Evolutionary conservation across 345 rosid genomes (phyloP).

Genomic region (Hibiscus tridactylites): DNA sequence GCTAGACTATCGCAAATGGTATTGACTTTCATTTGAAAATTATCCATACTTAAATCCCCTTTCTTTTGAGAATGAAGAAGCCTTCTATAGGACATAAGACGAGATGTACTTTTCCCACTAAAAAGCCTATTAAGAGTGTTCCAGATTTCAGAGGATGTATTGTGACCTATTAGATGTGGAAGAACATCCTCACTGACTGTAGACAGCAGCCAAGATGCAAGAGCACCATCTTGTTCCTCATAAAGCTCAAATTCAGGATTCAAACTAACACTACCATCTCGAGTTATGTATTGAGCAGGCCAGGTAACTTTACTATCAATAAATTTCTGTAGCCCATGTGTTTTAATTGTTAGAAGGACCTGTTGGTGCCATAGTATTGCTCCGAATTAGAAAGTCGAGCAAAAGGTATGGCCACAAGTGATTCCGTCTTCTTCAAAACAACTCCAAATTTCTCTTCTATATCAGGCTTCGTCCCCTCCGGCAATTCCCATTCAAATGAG

Average conservation of each 20-base stretch:
- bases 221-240: neutral
- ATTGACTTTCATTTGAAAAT: too few species aligned
- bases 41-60: neutral
- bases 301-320: too few species aligned
- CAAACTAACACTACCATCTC: too few species aligned
- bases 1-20: neutral
- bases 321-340: too few species aligned
- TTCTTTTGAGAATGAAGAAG: neutral
- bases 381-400: neutral
- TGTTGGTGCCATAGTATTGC: too few species aligned
- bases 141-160: too few species aligned
- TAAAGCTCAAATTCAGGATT: neutral
- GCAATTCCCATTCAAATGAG: slow-evolving; percentile 7
- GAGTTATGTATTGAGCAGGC: too few species aligned
- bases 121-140: too few species aligned
- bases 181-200: neutral
- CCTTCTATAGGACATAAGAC: too few species aligned
- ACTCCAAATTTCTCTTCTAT: slow-evolving; percentile 1
- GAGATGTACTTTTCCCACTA: too few species aligned
- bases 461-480: slow-evolving; percentile 2
- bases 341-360: too few species aligned
- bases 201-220: neutral
- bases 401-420: slow-evolving; percentile 10
- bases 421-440: neutral
- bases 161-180: too few species aligned